Conservation (phyloP, 352 stramenopile genomes). For the Phytophthora citricola region DNA sequence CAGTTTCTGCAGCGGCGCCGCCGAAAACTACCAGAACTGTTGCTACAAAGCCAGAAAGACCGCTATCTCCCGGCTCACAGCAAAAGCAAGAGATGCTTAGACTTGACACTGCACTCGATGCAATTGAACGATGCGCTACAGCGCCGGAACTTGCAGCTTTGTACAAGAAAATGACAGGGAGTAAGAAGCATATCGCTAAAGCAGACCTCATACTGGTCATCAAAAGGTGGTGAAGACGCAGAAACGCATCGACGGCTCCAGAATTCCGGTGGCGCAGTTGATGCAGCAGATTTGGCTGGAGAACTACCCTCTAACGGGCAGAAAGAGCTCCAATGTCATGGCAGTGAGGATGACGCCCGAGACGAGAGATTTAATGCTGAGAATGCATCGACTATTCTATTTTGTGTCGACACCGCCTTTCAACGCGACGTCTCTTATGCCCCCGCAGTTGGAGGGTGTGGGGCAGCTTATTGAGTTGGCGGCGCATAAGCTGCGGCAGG, state of each 20-base stretch:
- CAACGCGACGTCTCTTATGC: slow-evolving; percentile 30
- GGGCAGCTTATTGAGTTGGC: slow-evolving; percentile 35
- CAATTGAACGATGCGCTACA: slow-evolving; percentile 61
- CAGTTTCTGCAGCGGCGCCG: slow-evolving; percentile 1
- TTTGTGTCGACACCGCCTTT: slow-evolving; percentile 55
- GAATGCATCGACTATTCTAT: slow-evolving; percentile 83
- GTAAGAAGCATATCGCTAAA: slow-evolving; percentile 52
- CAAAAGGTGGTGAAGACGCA: slow-evolving; percentile 62
- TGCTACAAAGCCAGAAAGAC: slow-evolving; percentile 3
- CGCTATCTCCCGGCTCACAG: slow-evolving; percentile 3
- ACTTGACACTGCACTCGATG: slow-evolving; percentile 48
- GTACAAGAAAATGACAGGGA: slow-evolving; percentile 66
- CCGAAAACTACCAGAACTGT: not conserved
- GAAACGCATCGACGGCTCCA: slow-evolving; percentile 73
- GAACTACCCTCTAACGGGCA: slow-evolving; percentile 41
- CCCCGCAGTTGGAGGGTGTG: slow-evolving; percentile 22
- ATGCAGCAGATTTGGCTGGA: slow-evolving; percentile 71
- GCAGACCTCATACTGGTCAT: slow-evolving; percentile 48
- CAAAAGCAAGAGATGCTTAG: slow-evolving; percentile 11
- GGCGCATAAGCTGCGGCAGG: slow-evolving; percentile 38
- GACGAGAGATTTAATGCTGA: slow-evolving; percentile 56
- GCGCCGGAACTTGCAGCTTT: slow-evolving; percentile 52
- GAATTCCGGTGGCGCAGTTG: slow-evolving; percentile 62
- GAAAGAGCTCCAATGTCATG: slow-evolving; percentile 52
- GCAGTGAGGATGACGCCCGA: slow-evolving; percentile 52